Evolutionary conservation across 331 rosid genomes (phyloP).

Genomic region (Quercus phellos): DNA sequence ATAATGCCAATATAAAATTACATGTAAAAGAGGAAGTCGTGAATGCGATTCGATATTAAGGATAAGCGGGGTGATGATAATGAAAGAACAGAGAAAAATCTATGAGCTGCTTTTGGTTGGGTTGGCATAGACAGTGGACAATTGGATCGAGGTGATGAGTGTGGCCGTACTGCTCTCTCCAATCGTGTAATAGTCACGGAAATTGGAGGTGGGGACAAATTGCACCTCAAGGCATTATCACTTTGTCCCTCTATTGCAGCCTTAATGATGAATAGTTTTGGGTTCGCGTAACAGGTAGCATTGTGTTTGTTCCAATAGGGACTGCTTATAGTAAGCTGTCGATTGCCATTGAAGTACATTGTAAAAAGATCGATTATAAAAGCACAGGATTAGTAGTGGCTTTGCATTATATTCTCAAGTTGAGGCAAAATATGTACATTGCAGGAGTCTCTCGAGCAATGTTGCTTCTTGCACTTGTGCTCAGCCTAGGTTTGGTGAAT

Average conservation of each 20-base stretch:
- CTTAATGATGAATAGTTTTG: neutral
- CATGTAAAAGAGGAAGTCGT: too few relatives aligned
- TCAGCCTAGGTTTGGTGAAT: slow-evolving; percentile 8
- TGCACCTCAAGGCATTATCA: slow-evolving; percentile 9
- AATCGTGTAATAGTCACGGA: neutral
- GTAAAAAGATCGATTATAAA: slow-evolving; percentile 8
- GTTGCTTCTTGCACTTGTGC: slow-evolving; percentile 5
- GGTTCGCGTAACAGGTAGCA: neutral
- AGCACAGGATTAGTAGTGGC: neutral
- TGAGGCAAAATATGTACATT: neutral
- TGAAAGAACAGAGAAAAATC: neutral
- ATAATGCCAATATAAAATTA: too few relatives aligned
- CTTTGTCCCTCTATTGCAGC: slow-evolving; percentile 13
- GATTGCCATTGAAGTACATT: neutral
- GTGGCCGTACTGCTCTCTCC: neutral
- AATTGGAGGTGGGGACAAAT: slow-evolving; percentile 16
- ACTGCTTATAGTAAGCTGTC: neutral
- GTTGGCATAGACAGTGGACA: neutral
- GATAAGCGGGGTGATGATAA: neutral
- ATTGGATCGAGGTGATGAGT: neutral
- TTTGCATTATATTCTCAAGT: slow-evolving; percentile 2
- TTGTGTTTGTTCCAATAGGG: slow-evolving; percentile 6
- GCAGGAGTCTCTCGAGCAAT: neutral
- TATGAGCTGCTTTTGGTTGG: neutral
- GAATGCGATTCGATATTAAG: neutral